Conservation (phyloP, 148 eudicot genomes). For the Polygonum aviculare region DNA sequence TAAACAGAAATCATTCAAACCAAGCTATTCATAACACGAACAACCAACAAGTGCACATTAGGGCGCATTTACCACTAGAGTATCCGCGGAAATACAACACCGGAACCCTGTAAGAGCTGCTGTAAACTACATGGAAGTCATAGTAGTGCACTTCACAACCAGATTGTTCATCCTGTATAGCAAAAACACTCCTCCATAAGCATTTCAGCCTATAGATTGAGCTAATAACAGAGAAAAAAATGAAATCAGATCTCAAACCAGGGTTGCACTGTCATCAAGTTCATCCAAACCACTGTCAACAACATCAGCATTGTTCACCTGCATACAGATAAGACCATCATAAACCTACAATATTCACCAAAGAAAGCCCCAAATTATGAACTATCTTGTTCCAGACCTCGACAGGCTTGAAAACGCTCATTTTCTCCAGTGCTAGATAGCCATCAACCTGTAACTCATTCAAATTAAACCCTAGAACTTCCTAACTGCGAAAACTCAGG, state of each 20-base stretch:
- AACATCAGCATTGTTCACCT: slow-evolving; percentile 30
- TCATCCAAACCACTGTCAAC: slow-evolving; percentile 22
- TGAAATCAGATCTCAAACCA: slow-evolving; percentile 28
- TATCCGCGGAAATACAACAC: slow-evolving; percentile 79
- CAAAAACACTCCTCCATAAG: neutral
- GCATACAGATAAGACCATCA: slow-evolving; percentile 7
- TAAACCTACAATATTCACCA: neutral
- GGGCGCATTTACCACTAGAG: slow-evolving; percentile 36
- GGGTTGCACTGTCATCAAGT: slow-evolving; percentile 47
- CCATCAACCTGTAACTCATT: slow-evolving; percentile 46
- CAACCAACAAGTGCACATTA: neutral
- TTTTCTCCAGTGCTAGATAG: slow-evolving; percentile 64
- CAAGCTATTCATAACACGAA: neutral
- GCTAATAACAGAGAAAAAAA: neutral
- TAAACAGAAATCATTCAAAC: neutral
- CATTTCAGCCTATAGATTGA: neutral
- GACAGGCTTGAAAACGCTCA: slow-evolving; percentile 35
- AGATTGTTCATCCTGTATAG: slow-evolving; percentile 32
- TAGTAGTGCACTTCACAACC: slow-evolving; percentile 44
- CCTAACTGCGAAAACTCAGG: neutral
- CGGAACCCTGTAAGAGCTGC: slow-evolving; percentile 74
- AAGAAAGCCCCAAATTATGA: neutral
- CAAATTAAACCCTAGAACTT: neutral
- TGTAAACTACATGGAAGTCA: slow-evolving; percentile 84
- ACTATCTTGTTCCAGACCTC: slow-evolving; percentile 37